These are phyloP conservation scores for Crepidotus sp. DNA, from an alignment of 1,284 basidiomycete genomes.

Conservation along the genomic window DNA sequence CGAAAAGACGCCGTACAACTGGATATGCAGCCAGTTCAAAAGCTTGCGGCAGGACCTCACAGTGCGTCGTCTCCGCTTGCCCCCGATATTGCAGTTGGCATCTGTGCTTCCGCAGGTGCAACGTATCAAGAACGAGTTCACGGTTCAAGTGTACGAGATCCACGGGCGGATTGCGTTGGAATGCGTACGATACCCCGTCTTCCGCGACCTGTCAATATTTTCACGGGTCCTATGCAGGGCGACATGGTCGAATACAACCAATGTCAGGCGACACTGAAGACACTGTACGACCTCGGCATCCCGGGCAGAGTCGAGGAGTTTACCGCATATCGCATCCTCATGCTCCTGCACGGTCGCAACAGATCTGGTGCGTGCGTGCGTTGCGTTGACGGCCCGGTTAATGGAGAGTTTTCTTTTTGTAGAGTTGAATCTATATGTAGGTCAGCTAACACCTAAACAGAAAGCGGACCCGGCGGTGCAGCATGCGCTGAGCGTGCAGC, in stretches of 20 bases:
- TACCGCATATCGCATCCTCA: constrained; percentile 94
- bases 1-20: constrained; percentile 77
- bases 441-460: constrained; percentile 88
- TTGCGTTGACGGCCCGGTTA: constrained; percentile 5
- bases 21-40: constrained; percentile 98
- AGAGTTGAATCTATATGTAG: constrained; percentile 95
- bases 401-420: constrained; percentile 14
- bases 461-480: constrained; percentile 73
- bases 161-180: constrained; percentile 96
- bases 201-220: background rate
- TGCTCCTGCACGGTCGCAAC: constrained; percentile 91
- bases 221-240: constrained; percentile 40
- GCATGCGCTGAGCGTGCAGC: constrained; percentile 87
- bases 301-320: constrained; percentile 91
- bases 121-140: constrained; percentile 98
- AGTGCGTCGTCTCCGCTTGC: constrained; percentile 42
- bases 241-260: constrained; percentile 99
- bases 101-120: constrained; percentile 65
- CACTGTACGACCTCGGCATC: constrained; percentile 88
- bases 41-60: constrained; percentile 95
- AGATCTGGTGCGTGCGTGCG: constrained; percentile 62
- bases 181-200: constrained; percentile 48
- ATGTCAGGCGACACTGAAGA: constrained; percentile 87
- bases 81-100: constrained; percentile 18
- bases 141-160: constrained; percentile 95